Conservation (phyloP, 306 rosid species). For the Parietaria judaica region DNA sequence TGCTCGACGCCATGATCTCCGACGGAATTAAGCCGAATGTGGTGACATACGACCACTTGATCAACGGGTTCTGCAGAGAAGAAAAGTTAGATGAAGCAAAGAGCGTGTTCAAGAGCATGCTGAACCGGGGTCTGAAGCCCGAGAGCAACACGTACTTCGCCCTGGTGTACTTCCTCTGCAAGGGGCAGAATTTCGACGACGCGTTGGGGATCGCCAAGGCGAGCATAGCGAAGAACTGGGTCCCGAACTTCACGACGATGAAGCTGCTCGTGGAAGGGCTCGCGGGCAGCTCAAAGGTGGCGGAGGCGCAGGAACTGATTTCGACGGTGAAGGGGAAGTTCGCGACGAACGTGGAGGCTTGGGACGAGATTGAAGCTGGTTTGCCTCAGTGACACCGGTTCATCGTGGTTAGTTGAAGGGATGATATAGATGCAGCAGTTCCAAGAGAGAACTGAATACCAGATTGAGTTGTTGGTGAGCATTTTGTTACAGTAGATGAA, state of each 20-base stretch:
- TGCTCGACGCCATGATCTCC: slow-evolving; percentile 52
- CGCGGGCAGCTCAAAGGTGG: slow-evolving; percentile 38
- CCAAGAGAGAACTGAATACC: slow-evolving; percentile 5
- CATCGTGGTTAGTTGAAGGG: background rate
- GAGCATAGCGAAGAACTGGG: slow-evolving; percentile 61
- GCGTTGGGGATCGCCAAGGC: slow-evolving; percentile 43
- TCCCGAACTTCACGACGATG: slow-evolving; percentile 57
- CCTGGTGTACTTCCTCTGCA: slow-evolving; percentile 39
- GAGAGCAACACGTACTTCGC: slow-evolving; percentile 44
- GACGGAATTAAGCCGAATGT: slow-evolving; percentile 53
- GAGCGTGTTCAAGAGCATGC: slow-evolving; percentile 48
- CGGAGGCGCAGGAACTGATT: slow-evolving; percentile 51
- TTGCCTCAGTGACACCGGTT: slow-evolving; percentile 32
- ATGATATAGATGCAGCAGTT: too few relatives aligned
- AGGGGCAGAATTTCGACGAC: slow-evolving; percentile 42
- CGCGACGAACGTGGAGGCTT: slow-evolving; percentile 33
- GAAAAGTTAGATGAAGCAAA: slow-evolving; percentile 59
- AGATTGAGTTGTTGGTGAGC: slow-evolving; percentile 1
- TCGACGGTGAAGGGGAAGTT: slow-evolving; percentile 57
- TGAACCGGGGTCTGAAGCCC: slow-evolving; percentile 34
- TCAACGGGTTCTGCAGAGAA: slow-evolving; percentile 61
- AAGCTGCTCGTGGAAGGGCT: slow-evolving; percentile 67
- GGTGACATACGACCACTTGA: slow-evolving; percentile 46
- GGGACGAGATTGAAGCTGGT: slow-evolving; percentile 68
- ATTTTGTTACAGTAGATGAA: slow-evolving; percentile 4